Percentiles rank a stretch among this genome's conserved stretches.
phyloP scores from a whole-genome alignment of 2,329 filamentous ascomycete species.

The Septoria petroselini region DNA sequence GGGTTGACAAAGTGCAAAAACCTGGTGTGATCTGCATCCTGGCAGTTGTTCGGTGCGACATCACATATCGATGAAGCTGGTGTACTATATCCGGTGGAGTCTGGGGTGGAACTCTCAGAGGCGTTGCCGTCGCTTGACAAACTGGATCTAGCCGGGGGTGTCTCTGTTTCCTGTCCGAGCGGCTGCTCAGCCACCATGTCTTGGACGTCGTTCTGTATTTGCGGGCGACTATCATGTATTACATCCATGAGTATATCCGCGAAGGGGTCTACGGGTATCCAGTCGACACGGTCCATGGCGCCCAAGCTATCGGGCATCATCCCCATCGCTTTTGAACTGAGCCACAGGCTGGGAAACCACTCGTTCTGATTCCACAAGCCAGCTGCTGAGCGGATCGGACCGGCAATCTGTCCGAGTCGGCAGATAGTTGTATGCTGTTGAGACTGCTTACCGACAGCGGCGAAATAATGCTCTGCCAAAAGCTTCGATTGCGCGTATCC shows the following conservation, averaged over 20 bases:
- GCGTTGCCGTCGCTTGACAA: background rate
- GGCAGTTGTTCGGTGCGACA: background rate
- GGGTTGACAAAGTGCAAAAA: background rate
- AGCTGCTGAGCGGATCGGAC: slow-evolving; percentile 13
- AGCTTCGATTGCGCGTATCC: slow-evolving; percentile 43
- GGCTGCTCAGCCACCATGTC: background rate
- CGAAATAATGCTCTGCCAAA: slow-evolving; percentile 36
- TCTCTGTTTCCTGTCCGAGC: background rate
- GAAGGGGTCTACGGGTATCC: slow-evolving; percentile 51
- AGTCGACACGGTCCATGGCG: slow-evolving; percentile 48
- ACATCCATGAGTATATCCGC: background rate
- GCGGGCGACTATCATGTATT: background rate
- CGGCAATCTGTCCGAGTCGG: slow-evolving; percentile 31
- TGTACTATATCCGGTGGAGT: background rate
- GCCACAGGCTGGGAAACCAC: slow-evolving; percentile 52
- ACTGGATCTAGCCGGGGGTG: background rate
- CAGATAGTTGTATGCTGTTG: slow-evolving; percentile 23
- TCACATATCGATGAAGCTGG: background rate
- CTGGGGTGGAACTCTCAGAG: background rate
- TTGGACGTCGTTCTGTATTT: background rate
- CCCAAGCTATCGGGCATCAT: slow-evolving; percentile 50
- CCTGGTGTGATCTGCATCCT: background rate
- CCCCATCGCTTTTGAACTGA: slow-evolving; percentile 50
- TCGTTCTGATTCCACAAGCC: slow-evolving; percentile 55
- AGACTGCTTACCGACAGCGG: slow-evolving; percentile 29